Evolutionary conservation across 164 flowering plant genomes (phyloP).

Genomic region (Piper longum): DNA sequence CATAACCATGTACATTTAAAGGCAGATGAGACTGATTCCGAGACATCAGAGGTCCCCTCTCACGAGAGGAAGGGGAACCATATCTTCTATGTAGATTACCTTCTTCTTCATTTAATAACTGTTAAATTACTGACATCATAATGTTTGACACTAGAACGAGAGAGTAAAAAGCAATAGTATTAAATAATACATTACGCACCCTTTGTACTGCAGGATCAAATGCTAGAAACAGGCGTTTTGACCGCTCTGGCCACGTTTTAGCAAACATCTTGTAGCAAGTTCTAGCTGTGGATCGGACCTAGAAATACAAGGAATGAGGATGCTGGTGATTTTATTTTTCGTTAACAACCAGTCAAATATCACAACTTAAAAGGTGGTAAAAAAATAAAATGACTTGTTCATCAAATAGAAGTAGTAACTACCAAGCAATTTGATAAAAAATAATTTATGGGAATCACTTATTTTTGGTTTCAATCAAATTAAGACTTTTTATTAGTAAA

Average conservation of each 20-base stretch:
- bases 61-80: conserved; percentile 89
- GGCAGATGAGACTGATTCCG: conserved; percentile 38
- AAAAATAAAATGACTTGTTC: too few relatives aligned
- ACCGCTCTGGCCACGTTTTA: conserved; percentile 99
- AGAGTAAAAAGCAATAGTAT: not conserved
- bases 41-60: conserved; percentile 44
- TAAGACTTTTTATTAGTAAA: too few relatives aligned
- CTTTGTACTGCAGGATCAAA: conserved; percentile 96
- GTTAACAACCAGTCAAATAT: not conserved
- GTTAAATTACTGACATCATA: conserved; percentile 1
- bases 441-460: too few relatives aligned
- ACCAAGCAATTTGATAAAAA: too few relatives aligned
- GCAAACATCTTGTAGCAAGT: conserved; percentile 89
- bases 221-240: conserved; percentile 65
- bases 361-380: too few relatives aligned
- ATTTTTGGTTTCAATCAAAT: too few relatives aligned
- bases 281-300: conserved; percentile 97
- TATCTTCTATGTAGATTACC: conserved; percentile 82
- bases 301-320: not conserved
- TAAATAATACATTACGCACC: conserved; percentile 24
- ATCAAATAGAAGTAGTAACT: too few relatives aligned
- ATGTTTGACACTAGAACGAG: not conserved
- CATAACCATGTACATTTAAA: conserved; percentile 58
- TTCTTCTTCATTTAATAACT: conserved; percentile 94
- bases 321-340: not conserved